A percentile compares a stretch with the other conserved stretches of the same genome.
These are phyloP conservation scores for Coemansia sp. DNA, from an alignment of 192 early-diverging fungal genomes.

Conservation along the genomic window DNA sequence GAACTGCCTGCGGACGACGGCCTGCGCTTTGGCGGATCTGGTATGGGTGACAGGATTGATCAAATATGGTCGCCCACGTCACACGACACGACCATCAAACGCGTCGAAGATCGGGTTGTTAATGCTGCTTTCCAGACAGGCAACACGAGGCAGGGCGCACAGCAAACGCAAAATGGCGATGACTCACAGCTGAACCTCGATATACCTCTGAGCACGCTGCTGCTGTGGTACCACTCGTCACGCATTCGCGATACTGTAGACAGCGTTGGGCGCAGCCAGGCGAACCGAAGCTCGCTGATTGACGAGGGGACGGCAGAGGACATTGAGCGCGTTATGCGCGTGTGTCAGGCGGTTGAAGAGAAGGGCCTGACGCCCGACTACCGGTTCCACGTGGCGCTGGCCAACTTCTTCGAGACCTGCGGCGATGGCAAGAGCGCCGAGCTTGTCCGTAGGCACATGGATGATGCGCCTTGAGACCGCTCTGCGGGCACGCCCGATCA, in stretches of 20 bases:
- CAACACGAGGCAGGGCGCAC: not conserved
- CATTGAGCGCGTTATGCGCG: slow-evolving; percentile 30
- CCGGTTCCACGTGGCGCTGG: slow-evolving; percentile 36
- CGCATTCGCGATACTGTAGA: slow-evolving; percentile 23
- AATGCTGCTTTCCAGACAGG: not conserved
- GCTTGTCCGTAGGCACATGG: slow-evolving; percentile 27
- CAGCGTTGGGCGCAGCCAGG: not conserved
- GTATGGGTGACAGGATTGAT: not conserved
- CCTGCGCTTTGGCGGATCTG: not conserved
- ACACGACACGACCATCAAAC: slow-evolving; percentile 28
- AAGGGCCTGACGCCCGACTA: slow-evolving; percentile 23
- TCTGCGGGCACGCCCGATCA: too few relatives aligned
- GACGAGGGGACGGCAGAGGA: slow-evolving; percentile 9
- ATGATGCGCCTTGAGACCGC: not conserved
- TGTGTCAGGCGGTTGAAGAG: slow-evolving; percentile 30
- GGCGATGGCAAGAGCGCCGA: slow-evolving; percentile 34
- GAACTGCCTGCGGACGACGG: not conserved
- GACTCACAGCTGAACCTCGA: slow-evolving; percentile 9
- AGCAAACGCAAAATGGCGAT: not conserved
- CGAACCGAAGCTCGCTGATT: not conserved
- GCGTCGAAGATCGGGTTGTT: slow-evolving; percentile 27
- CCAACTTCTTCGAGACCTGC: slow-evolving; percentile 34
- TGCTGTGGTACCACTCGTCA: slow-evolving; percentile 30
- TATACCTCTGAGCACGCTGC: slow-evolving; percentile 37
- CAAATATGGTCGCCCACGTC: slow-evolving; percentile 11